These are phyloP conservation scores for Nannochloropsis salina DNA, from an alignment of 108 stramenopile species.

Conservation along the genomic window DNA sequence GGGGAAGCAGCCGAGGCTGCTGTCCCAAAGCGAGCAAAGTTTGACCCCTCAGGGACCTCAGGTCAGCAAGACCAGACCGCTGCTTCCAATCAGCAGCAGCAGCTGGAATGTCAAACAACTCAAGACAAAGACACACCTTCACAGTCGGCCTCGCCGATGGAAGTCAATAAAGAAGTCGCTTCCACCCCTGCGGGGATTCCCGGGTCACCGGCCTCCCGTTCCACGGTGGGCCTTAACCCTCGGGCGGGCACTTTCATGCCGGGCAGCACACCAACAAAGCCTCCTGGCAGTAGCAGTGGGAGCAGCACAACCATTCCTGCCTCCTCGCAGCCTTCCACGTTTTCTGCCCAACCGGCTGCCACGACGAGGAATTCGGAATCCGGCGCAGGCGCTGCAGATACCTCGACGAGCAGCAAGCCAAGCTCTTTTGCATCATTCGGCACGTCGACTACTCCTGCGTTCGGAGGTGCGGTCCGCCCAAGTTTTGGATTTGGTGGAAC, in stretches of 20 bases:
- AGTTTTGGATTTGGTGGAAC: background rate
- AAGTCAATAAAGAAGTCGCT: too few relatives aligned
- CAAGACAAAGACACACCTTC: too few relatives aligned
- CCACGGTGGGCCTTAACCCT: background rate
- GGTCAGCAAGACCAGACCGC: background rate
- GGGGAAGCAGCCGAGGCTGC: background rate
- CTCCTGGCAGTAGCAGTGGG: background rate
- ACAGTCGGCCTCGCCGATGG: too few relatives aligned
- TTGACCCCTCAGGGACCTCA: background rate
- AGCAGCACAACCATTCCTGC: background rate
- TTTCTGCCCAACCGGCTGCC: too few relatives aligned
- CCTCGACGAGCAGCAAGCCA: background rate
- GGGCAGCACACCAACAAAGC: background rate
- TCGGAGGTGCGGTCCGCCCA: background rate
- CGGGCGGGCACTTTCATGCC: background rate
- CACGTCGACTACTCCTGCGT: background rate
- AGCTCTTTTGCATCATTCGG: background rate
- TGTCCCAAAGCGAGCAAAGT: background rate
- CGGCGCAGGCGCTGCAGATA: background rate
- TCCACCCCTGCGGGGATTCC: too few relatives aligned
- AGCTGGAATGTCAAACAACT: background rate
- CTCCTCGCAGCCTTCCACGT: too few relatives aligned
- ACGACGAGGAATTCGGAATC: too few relatives aligned
- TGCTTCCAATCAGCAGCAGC: background rate
- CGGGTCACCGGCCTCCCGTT: too few relatives aligned